Percentiles rank a stretch among this genome's conserved stretches.
These are phyloP conservation scores for Aristolochia californica DNA, from an alignment of 164 flowering plant species.

Conservation along the genomic window DNA sequence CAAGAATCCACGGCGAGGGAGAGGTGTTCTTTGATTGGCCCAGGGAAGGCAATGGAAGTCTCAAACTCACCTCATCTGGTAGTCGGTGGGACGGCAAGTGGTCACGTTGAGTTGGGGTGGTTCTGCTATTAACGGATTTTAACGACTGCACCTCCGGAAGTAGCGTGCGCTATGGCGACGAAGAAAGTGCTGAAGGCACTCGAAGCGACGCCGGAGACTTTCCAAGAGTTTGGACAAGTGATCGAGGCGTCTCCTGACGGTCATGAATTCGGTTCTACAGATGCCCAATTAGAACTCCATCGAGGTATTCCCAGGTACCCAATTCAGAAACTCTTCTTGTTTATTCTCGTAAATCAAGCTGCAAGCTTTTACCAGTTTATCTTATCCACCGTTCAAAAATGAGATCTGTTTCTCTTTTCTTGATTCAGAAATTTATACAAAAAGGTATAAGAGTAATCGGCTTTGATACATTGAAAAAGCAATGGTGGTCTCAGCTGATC, in stretches of 20 bases:
- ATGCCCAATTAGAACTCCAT: slow-evolving; percentile 76
- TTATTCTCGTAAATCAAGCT: not conserved
- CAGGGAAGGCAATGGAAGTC: too few species aligned
- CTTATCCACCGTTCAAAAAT: not conserved
- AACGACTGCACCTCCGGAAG: too few species aligned
- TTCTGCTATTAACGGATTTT: too few species aligned
- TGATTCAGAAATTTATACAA: too few species aligned
- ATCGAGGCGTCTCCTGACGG: slow-evolving; percentile 64
- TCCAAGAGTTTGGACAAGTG: slow-evolving; percentile 71
- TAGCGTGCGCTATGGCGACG: not conserved
- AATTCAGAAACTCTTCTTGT: not conserved
- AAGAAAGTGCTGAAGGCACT: slow-evolving; percentile 32
- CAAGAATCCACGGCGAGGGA: too few species aligned
- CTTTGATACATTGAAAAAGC: too few species aligned
- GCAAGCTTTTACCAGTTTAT: not conserved
- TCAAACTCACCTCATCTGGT: too few species aligned
- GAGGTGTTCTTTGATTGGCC: too few species aligned
- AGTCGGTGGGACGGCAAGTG: too few species aligned
- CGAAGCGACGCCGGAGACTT: slow-evolving; percentile 65
- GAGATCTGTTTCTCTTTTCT: not conserved
- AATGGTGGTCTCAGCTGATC: too few species aligned
- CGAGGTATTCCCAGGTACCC: slow-evolving; percentile 74
- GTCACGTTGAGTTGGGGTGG: too few species aligned
- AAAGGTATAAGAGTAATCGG: too few species aligned
- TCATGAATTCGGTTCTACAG: slow-evolving; percentile 59